Evolutionary conservation across 768 basidiomycete genomes (phyloP), one percentile per base, ranked within the genome.

Genomic region (Kwoniella sp.): DNA sequence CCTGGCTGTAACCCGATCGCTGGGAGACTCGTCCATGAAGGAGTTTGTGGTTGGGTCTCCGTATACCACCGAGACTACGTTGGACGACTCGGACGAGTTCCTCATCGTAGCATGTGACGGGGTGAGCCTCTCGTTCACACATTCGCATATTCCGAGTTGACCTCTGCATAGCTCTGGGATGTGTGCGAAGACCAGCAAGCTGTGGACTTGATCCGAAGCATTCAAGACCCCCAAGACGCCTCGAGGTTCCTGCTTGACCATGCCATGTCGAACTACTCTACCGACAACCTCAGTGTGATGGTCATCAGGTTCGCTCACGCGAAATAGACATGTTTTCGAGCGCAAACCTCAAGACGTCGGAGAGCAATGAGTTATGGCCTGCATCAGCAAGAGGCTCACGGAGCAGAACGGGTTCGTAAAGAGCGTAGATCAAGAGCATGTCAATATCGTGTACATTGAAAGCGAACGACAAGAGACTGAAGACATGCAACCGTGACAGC

Each of bases 1-100:
- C 34, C 78, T 99, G 48, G 91, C 91, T 5, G 95, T 99, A 25
- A 99, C 95, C 15, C 81, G 95, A 52, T 90, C 90, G 65, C 77
- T 99, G 50, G 95, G 95, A 28, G 95, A 99, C 69, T 87, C 90
- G 1, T 87, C 89, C 6, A 98, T 99, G 95, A 99, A 99, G 76
- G 95, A 99, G 67, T 99, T 92, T 72, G 95, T 99, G 10, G 95
- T 98, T 41, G 95, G 95, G 1, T 82, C 88, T 25, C 95, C 95
- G 5, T 99, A 93, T 75, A 99, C 95, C 17, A 98, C 95, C n/a
- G 92, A 96, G 74, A 96, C 93, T 11, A 83, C 86, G 62, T 76
- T 99, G 34, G 86, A 85, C 48, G 84, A 88, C 7, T 85, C 88
- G 5, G 95, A 98, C 70, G 93, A 98, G 71, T 89, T 93, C 73